Conservation (phyloP, 495 filamentous ascomycete species). For the Acidiella bohemica region DNA sequence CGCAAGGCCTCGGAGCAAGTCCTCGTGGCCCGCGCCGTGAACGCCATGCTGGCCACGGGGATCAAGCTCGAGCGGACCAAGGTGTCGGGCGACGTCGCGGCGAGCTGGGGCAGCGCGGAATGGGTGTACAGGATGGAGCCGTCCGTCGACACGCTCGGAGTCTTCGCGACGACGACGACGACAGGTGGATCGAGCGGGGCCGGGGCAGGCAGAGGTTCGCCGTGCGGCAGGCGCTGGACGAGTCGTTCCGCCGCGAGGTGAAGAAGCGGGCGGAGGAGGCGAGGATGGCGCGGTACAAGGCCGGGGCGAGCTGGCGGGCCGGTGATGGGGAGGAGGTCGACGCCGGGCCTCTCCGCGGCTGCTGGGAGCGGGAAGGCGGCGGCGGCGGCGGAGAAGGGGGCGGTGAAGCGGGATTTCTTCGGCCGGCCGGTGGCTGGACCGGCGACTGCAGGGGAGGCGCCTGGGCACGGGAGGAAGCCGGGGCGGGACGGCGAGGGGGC, state of each 20-base stretch:
- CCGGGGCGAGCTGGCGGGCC: no score
- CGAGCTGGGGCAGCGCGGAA: constrained; percentile 34
- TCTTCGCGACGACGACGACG: constrained; percentile 41
- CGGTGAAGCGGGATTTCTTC: constrained; percentile 86
- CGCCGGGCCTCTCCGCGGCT: background rate
- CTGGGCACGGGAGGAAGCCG: constrained; percentile 25
- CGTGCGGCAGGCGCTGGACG: constrained; percentile 80
- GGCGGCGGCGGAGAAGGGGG: constrained; percentile 29
- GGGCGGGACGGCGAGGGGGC: no score
- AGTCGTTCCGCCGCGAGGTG: constrained; percentile 60
- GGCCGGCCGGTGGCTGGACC: constrained; percentile 29
- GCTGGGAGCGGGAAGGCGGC: constrained; percentile 17
- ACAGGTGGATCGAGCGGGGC: no score
- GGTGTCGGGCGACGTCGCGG: constrained; percentile 48
- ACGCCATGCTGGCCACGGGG: constrained; percentile 63
- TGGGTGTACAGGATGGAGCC: constrained; percentile 96
- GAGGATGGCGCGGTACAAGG: constrained; percentile 30
- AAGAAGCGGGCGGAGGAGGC: constrained; percentile 25
- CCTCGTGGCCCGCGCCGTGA: constrained; percentile 64
- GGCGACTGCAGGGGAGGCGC: background rate
- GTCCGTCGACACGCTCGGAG: constrained; percentile 57
- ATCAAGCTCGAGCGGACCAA: constrained; percentile 71
- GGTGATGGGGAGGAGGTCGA: background rate
- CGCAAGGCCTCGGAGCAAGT: constrained; percentile 69
- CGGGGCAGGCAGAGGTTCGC: constrained; percentile 51